Base-by-base conservation (phyloP, 805 yeast genomes). In the Blastobotrys muscicola region DNA sequence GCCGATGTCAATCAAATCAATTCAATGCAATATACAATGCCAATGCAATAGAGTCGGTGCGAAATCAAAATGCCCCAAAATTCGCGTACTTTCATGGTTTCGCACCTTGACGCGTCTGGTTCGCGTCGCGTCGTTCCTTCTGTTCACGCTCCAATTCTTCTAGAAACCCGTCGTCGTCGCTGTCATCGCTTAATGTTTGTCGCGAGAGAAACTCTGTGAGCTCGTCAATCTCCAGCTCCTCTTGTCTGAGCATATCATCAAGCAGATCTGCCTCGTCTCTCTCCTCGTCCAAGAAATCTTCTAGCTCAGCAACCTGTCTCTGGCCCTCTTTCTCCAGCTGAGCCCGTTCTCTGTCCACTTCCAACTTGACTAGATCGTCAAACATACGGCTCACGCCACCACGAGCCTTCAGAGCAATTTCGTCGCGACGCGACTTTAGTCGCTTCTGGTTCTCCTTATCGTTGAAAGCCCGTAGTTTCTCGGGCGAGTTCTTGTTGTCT, bases 311-410 rank as follows among this genome's bases (percentile, higher is more conserved):
- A 7, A 14, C 12, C 3, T 34, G 29, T 9, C 8, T 9, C 34
- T 36, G 26, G 13, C 46, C 45, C 35, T 35, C 42, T 31, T 29
- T 20, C 14, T 43, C 43, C 32, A 43, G 15, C 11, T 32, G 23
- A 4, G 15, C 31, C 12, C 16, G 3, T 29, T 26, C 29, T 8
- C 14, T 23, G 13, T 40, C 36, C 9, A 38, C 23, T 3, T 43
- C 45, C 10, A 20, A 20, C 33, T 39, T 39, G 2, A 40, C 10
- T 20, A 29, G 39, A 4, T 46, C 42, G n/a, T 43, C 44, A 8
- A 12, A 41, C 48, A 46, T 46, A 6, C 33, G 30, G 7, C 29
- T 33, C 15, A 33, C 20, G 20, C 50, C 50, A 3, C 50, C 50
- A 11, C 50, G 40, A 3, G 45, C 48, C 14, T 30, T 33, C 16